Conservation (phyloP, 352 stramenopile species). For the Pythium pectinolyticum region DNA sequence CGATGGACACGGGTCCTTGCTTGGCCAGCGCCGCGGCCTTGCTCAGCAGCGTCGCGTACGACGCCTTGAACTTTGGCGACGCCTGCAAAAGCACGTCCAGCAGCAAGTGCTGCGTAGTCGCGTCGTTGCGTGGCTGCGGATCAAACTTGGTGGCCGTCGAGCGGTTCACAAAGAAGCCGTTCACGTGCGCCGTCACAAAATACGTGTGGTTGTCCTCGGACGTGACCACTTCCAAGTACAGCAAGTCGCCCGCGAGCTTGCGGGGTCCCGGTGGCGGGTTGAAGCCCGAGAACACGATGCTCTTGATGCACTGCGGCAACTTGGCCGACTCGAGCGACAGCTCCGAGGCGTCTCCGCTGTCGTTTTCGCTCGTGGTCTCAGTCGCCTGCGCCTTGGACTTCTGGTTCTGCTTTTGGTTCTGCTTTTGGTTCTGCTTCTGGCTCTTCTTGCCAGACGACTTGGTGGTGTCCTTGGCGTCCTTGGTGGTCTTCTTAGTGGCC, state of each 20-base stretch:
- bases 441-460: constrained; percentile 27
- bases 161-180: constrained; percentile 94
- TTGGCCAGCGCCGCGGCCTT: constrained; percentile 74
- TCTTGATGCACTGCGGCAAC: constrained; percentile 85
- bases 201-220: constrained; percentile 69
- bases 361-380: constrained; percentile 27
- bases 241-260: constrained; percentile 90
- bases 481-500: constrained; percentile 23
- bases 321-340: constrained; percentile 46
- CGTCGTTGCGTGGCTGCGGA: constrained; percentile 57
- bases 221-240: constrained; percentile 93
- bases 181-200: constrained; percentile 88
- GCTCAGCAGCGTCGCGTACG: constrained; percentile 76
- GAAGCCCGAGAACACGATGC: constrained; percentile 93
- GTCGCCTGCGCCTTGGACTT: constrained; percentile 32
- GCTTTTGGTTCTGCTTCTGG: constrained; percentile 31
- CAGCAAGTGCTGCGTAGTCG: constrained; percentile 61
- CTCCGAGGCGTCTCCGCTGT: constrained; percentile 25
- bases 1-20: constrained; percentile 78
- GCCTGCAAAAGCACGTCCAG: constrained; percentile 73
- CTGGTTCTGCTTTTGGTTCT: constrained; percentile 31
- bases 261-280: constrained; percentile 93
- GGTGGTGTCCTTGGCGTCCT: constrained; percentile 38
- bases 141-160: constrained; percentile 80
- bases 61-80: constrained; percentile 70